Base-by-base conservation (phyloP, 2,329 filamentous ascomycete species). In the Metarhizium anisopliae region DNA sequence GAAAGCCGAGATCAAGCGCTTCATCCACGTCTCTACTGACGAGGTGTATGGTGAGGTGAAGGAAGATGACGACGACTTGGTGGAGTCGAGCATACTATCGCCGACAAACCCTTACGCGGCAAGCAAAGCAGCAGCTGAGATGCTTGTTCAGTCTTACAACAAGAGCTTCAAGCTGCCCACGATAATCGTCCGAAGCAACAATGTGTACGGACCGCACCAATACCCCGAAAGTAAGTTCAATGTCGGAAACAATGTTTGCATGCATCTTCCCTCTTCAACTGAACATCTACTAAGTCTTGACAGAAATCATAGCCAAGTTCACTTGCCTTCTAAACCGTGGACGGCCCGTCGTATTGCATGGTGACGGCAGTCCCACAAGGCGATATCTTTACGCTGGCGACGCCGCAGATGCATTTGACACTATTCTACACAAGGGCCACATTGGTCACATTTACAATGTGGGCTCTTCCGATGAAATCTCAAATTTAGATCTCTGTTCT, bases 221-320 rank as follows among this genome's bases (percentile, higher is more conserved):
- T 91, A 86, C 67, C 88, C 88, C 0, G 88, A 92, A 73, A 91
- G 88, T 91, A 72, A 70, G 86, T 64, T 18, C 13, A 14, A 30
- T 20, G 7, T 18, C 6, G 2, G n/a, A 25, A 29, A 13, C 14
- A 30, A 18, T 51, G 29, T 13, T 5, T 14, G 13, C 8, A 20
- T 11, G 30, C 13, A 20, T 11, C 8, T 29, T 35, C 2, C 18
- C 16, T 25, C 35, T 45, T 3, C 25, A 18, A 7, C 30, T 25
- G 25, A 18, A 29, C 14, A 16, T 40, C 42, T 25, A 14, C 13
- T 54, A 40, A 36, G 55, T 47, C n/a, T 6, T 32, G 30, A 20
- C 67, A 90, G 87, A 93, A 74, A 88, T 93, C 59, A 93, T 93
- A 54, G 87, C 89, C 35, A 92, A 91, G 67, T 93, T 93, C 71